phyloP scores from a whole-genome alignment of 148 eudicot species.

The Vaccinium vitisidaea region DNA sequence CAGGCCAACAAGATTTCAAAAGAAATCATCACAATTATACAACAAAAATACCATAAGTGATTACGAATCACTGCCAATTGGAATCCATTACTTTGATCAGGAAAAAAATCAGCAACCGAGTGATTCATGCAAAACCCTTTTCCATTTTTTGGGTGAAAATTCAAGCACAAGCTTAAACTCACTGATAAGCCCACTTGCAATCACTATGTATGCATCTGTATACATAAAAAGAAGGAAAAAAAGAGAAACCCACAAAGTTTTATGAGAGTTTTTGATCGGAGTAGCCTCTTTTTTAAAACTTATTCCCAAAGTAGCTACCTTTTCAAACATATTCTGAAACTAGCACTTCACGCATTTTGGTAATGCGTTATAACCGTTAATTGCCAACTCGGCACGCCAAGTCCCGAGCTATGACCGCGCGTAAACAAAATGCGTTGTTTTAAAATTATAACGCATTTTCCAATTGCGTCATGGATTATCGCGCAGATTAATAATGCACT shows the following conservation, averaged over 20 bases:
- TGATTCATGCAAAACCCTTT: background rate
- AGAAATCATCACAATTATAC: background rate
- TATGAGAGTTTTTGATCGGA: background rate
- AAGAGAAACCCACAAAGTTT: background rate
- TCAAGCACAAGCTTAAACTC: background rate
- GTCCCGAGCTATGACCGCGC: too few relatives aligned
- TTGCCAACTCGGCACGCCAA: too few relatives aligned
- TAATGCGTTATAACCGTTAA: too few relatives aligned
- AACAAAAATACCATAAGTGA: background rate
- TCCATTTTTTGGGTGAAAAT: background rate
- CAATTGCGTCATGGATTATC: too few relatives aligned
- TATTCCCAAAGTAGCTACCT: too few relatives aligned
- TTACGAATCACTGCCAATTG: background rate
- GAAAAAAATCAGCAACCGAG: background rate
- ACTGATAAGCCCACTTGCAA: background rate
- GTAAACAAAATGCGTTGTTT: too few relatives aligned
- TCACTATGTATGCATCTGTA: background rate
- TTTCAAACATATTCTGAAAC: too few relatives aligned
- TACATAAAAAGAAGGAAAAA: background rate
- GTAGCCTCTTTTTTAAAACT: too few relatives aligned
- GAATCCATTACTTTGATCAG: background rate
- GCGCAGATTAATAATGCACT: too few relatives aligned
- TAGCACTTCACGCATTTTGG: too few relatives aligned
- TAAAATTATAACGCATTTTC: too few relatives aligned
- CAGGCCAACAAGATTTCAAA: background rate